Evolutionary conservation across 179 eudicot species (phyloP).

Genomic region (Silene coronaria): DNA sequence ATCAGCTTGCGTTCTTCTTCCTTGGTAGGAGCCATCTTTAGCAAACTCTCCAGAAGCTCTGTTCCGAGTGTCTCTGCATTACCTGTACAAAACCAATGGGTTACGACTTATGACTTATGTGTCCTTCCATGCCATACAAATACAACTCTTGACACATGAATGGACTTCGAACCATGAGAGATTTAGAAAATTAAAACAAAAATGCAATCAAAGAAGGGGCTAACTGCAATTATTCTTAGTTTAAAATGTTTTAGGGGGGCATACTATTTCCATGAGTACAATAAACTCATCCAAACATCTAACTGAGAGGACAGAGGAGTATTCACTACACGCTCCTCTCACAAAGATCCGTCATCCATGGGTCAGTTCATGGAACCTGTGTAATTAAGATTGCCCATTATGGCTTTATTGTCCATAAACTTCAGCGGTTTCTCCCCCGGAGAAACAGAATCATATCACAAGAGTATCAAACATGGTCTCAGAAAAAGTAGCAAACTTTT

Average conservation of each 20-base stretch:
- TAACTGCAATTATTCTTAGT: too few relatives aligned
- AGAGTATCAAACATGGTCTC: slow-evolving; percentile 21
- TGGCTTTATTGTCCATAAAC: background rate
- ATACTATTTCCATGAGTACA: too few relatives aligned
- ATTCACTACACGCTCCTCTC: too few relatives aligned
- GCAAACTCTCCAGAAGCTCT: slow-evolving; percentile 79
- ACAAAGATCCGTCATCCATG: too few relatives aligned
- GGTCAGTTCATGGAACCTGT: too few relatives aligned
- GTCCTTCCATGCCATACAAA: background rate
- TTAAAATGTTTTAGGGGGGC: too few relatives aligned
- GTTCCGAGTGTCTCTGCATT: slow-evolving; percentile 79
- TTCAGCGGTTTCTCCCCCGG: slow-evolving; percentile 1
- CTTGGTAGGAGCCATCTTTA: slow-evolving; percentile 92
- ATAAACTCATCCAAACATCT: too few relatives aligned
- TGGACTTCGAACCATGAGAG: background rate
- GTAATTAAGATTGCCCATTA: too few relatives aligned
- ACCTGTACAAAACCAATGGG: slow-evolving; percentile 40
- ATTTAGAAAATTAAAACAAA: background rate
- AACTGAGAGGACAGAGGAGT: too few relatives aligned
- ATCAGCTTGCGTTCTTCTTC: slow-evolving; percentile 87
- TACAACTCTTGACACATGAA: background rate
- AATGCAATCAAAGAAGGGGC: too few relatives aligned
- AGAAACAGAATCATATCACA: slow-evolving; percentile 13
- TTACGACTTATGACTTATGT: background rate
- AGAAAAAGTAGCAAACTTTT: slow-evolving; percentile 15